A percentile compares a stretch with the other conserved stretches of the same genome.
Conservation (phyloP, 1,284 basidiomycete species). For the Sparassis latifolia region DNA sequence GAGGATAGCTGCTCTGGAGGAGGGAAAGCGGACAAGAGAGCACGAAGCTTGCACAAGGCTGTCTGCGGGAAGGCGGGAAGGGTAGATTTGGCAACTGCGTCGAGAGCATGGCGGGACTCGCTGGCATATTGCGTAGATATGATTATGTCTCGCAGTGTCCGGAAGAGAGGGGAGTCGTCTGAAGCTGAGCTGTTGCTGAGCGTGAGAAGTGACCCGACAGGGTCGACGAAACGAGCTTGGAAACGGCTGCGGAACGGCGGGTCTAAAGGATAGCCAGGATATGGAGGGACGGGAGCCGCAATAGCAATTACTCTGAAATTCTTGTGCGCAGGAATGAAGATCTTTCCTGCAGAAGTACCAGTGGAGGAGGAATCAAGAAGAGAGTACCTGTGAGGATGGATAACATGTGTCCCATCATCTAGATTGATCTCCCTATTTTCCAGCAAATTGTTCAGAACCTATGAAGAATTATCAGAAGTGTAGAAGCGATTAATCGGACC, state of each 20-base stretch:
- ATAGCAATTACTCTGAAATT: conserved; percentile 61
- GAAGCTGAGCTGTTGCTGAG: conserved; percentile 19
- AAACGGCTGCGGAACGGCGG: conserved; percentile 66
- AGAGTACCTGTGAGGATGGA: conserved; percentile 52
- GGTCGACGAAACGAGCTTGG: conserved; percentile 61
- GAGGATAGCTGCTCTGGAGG: conserved; percentile 27
- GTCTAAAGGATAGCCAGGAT: conserved; percentile 59
- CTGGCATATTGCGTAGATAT: conserved; percentile 55
- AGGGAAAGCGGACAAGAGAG: conserved; percentile 41
- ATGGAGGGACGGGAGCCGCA: conserved; percentile 59
- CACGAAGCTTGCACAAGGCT: conserved; percentile 43
- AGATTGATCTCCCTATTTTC: conserved; percentile 68
- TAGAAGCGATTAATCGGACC: neutral
- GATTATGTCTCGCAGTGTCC: conserved; percentile 47
- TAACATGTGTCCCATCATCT: conserved; percentile 68
- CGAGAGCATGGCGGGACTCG: conserved; percentile 45
- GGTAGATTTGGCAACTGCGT: conserved; percentile 42
- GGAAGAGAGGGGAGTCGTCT: conserved; percentile 22
- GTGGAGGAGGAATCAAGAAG: conserved; percentile 33
- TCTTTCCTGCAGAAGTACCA: conserved; percentile 27
- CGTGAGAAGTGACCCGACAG: conserved; percentile 46
- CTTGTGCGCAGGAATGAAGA: conserved; percentile 54
- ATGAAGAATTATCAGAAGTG: neutral
- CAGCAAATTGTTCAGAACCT: conserved; percentile 60
- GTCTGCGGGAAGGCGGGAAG: conserved; percentile 61